Conservation (phyloP, 192 early-diverging fungal species). For the Phlyctochytrium bullatum region DNA sequence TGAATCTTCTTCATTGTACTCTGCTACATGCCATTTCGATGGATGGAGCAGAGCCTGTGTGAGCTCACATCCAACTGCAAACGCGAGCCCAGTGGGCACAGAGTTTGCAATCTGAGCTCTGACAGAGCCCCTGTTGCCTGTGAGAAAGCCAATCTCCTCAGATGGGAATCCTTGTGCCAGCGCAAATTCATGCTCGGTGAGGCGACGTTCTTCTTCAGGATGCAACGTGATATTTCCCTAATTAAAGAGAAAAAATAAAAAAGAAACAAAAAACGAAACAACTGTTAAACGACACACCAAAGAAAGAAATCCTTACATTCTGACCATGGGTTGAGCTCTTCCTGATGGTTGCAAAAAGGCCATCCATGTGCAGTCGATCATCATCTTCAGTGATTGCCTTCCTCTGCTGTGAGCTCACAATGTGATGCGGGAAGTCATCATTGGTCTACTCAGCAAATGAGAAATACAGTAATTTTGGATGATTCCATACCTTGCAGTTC, state of each 20-base stretch:
- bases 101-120: conserved; percentile 22
- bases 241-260: too few species aligned
- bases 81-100: conserved; percentile 21
- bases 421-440: too few species aligned
- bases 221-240: too few species aligned
- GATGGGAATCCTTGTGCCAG: conserved; percentile 1
- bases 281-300: too few species aligned
- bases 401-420: too few species aligned
- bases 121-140: not conserved
- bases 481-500: too few species aligned
- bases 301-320: too few species aligned
- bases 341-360: not conserved
- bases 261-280: too few species aligned
- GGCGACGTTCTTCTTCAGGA: not conserved
- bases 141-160: not conserved
- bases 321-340: not conserved
- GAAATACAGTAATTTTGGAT: too few species aligned
- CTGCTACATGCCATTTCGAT: too few species aligned
- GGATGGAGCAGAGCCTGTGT: not conserved
- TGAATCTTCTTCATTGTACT: too few species aligned
- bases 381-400: not conserved
- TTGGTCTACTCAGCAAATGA: too few species aligned
- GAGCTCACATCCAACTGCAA: conserved; percentile 20
- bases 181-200: not conserved
- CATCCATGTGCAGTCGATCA: not conserved